Conservation (phyloP, 2,329 filamentous ascomycete species). For the Alternaria incomplexa region DNA sequence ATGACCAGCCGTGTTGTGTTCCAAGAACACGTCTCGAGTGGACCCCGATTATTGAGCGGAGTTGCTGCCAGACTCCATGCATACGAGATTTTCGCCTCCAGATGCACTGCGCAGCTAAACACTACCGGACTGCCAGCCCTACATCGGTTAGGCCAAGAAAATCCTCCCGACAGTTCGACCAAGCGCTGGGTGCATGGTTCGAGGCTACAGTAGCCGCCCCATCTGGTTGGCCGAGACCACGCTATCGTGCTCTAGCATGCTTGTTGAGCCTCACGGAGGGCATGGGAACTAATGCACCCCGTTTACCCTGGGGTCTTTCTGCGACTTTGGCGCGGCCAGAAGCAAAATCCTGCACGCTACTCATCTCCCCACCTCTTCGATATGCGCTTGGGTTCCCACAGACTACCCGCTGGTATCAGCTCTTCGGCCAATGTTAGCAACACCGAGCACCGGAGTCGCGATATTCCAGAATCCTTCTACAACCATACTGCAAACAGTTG, state of each 20-base stretch:
- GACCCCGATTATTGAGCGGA: slow-evolving; percentile 7
- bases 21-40: neutral
- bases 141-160: slow-evolving; percentile 8
- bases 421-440: slow-evolving; percentile 1
- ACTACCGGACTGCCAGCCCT: neutral
- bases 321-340: slow-evolving; percentile 27
- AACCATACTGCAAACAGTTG: slow-evolving; percentile 1
- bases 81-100: slow-evolving; percentile 5
- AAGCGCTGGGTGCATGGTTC: slow-evolving; percentile 9
- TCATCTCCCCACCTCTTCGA: slow-evolving; percentile 12
- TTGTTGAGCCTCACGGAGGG: slow-evolving; percentile 36
- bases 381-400: slow-evolving; percentile 11
- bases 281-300: slow-evolving; percentile 36
- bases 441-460: neutral
- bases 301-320: slow-evolving; percentile 17
- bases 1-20: slow-evolving; percentile 1
- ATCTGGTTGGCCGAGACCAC: slow-evolving; percentile 19
- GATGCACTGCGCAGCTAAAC: slow-evolving; percentile 1
- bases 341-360: slow-evolving; percentile 27
- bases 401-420: slow-evolving; percentile 11
- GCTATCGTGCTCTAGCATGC: slow-evolving; percentile 24
- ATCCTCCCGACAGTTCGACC: slow-evolving; percentile 35
- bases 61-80: neutral
- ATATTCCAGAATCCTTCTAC: slow-evolving; percentile 27
- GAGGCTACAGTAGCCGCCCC: slow-evolving; percentile 8